Evolutionary conservation across 495 filamentous ascomycete genomes (phyloP), one percentile per base, ranked within the genome.

Genomic region (Paragyromitra xinjiangensis): DNA sequence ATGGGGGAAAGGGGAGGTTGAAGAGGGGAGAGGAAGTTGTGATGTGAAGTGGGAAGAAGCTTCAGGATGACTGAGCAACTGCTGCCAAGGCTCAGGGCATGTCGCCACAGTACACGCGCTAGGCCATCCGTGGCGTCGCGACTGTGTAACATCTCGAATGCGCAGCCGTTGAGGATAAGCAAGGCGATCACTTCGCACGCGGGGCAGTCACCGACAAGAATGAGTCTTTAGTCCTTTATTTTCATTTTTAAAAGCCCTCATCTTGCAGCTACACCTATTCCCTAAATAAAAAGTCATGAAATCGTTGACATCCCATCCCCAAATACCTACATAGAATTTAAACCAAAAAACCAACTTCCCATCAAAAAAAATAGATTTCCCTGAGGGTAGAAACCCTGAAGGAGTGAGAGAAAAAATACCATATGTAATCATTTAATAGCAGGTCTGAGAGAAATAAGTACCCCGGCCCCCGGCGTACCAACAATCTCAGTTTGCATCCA

Each of bases 401-500:
- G 9, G 19, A 24, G 71, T 7, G 22, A 44, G 22, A 24, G n/a
- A 62, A 0, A 63, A 11, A n/a, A 51, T n/a, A 53, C 40, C 29
- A 7, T 19, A 22, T 22, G 19, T 22, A 12, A 51, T 71, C 56
- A 65, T 26, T 77, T 73, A 51, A 51, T 42, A 51, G 83, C 85
- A 78, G 86, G 85, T 83, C 83, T 88, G 45, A 94, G 87, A 19
- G 85, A 88, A 50, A 93, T 87, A 75, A 78, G 83, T 2, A 94
- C 91, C 1, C 89, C 89, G 48, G 87, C 82, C 0, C 85, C 87
- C 0, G 92, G 92, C 82, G 87, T 86, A 68, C 92, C 81, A 45
- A 93, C 89, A 81, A 93, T 90, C 82, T 93, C 91, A 0, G 85
- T 84, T 85, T 88, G 90, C 74, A 92, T 79, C 74, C 80, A 84